Base-by-base conservation (phyloP, 106 monocot genomes). In the Platanthera guangdongensis region DNA sequence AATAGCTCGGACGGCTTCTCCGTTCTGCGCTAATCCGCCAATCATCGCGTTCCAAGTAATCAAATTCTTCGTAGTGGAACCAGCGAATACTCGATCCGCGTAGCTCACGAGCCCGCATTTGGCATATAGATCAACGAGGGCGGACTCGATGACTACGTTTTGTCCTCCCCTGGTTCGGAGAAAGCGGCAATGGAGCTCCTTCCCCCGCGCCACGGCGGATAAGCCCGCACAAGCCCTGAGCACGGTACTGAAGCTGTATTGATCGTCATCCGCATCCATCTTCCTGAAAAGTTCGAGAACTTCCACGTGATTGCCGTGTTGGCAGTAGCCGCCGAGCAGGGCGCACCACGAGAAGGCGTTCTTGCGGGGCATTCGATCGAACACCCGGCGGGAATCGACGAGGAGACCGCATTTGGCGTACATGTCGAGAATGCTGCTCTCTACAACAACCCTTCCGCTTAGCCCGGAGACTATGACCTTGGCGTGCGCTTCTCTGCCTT, bases 31-130 rank as follows among this genome's bases (percentile, higher is more conserved):
- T 13, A 87, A 87, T 4, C 99, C 99, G 48, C 84, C 79, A 4
- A 99, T 87, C 89, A 99, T 92, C 9, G 92, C 83, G 68, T 99
- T 94, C 99, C 99, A 94, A 9, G 99, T 85, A 7, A 89, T 99
- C 68, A 88, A 52, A 63, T 92, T 89, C 73, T 82, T 88, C 4
- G 54, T 68, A 0, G 74, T 21, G 49, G 87, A 84, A 16, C 52
- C 74, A 15, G 30, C 15, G 47, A 99, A 99, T 16, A 90, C 82
- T 39, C 82, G 81, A 51, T 77, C 55, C 0, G 94, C 94, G 32
- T 82, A 88, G 21, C 85, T 81, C 55, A 99, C 73, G 1, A 78
- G 71, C 21, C 99, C 94, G 28, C 90, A 99, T 79, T 99, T 99
- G 18, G 90, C 86, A 74, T 99, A 99, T 0, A 94, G 74, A 80